Evolutionary conservation across 805 yeast species (phyloP), one percentile per base, ranked within the genome.

Genomic region (Deakozyma indianensis): DNA sequence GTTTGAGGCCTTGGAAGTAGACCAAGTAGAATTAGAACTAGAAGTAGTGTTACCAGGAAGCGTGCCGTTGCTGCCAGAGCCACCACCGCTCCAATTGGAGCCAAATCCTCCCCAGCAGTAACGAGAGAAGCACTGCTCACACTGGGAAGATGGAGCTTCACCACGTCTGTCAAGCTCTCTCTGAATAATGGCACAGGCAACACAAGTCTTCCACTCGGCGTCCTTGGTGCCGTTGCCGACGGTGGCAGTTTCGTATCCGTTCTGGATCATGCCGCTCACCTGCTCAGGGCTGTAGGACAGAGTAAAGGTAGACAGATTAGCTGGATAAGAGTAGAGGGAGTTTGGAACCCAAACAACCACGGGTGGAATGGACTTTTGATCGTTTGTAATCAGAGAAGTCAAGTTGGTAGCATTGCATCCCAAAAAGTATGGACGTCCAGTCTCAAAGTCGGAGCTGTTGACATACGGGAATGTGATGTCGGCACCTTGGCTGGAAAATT

Each of bases 141-240:
- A 87, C 58, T 82, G 85, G 4, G 71, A 79, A 7, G 80, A 67
- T 48, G 81, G 80, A 16, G 73, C 68, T 29, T 68, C 62, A 23
- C 78, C 77, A 32, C 70, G 62, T 59, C 88, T 73, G 66, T 86
- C 94, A 62, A 81, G 80, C 42, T 80, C 75, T 59, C 96, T 78
- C 60, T 85, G 80, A 46, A 87, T 67, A 43, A 84, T 74, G 3
- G 95, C 95, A 71, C 96, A 87, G 3, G 83, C 83, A 41, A 86
- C 70, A 67, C 95, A 87, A 3, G 78, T 71, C 32, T 74, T 68
- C 80, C 85, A 86, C 42, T 81, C 77, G 5, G 66, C 59, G 56
- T 83, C 94, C 22, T 78, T 59, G 5, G 94, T 81, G 29, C 76
- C 66, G 58, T 86, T 86, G 50, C 70, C 68, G 58, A 83, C 74